Evolutionary conservation across 345 rosid species (phyloP).

Genomic region (Populus nigra): DNA sequence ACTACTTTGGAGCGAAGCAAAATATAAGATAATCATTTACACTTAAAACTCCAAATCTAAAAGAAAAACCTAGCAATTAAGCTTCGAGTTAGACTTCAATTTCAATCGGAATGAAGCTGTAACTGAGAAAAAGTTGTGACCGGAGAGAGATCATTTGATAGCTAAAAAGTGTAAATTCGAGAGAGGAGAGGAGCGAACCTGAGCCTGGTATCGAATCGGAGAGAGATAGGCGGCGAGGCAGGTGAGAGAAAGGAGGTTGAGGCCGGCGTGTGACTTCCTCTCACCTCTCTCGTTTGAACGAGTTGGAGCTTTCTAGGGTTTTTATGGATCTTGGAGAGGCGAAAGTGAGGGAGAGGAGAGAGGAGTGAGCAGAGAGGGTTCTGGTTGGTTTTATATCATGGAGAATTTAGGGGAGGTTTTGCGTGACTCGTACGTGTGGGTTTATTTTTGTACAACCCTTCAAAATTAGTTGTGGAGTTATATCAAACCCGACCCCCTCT

Average conservation of each 20-base stretch:
- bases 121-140: no score
- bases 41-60: no score
- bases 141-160: neutral
- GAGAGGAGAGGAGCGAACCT: neutral
- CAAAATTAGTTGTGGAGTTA: no score
- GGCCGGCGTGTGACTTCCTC: constrained; percentile 13
- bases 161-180: neutral
- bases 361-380: neutral
- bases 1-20: no score
- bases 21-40: no score
- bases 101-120: no score
- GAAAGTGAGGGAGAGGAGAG: constrained; percentile 1
- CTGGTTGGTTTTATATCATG: neutral
- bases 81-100: no score
- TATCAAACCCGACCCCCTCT: no score
- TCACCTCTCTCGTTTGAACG: constrained; percentile 21
- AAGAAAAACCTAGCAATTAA: no score
- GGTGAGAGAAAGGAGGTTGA: constrained; percentile 20
- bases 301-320: constrained; percentile 56
- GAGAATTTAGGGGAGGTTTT: neutral
- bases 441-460: neutral
- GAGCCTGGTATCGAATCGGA: constrained; percentile 14
- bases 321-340: constrained; percentile 43
- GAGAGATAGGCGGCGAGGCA: neutral
- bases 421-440: neutral